Percentiles rank a stretch among this genome's conserved stretches.
phyloP scores from a whole-genome alignment of 139 green algal species.

The Tetraselmis chui region DNA sequence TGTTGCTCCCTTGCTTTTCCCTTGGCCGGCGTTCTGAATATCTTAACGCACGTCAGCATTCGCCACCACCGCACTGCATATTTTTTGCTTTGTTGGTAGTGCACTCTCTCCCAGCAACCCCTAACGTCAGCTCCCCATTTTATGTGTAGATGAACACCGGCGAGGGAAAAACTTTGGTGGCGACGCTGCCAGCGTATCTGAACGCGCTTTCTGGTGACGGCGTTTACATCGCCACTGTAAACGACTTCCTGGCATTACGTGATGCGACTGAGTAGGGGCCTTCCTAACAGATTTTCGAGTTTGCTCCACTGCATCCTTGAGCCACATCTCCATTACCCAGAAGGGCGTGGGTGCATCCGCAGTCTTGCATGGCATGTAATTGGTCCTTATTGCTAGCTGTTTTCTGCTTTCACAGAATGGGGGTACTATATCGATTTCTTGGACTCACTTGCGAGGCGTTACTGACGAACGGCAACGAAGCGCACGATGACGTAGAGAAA shows the following conservation, averaged over 20 bases:
- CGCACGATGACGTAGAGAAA: neutral
- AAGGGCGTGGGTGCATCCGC: neutral
- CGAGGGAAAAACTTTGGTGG: conserved; percentile 96
- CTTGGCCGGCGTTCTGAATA: neutral
- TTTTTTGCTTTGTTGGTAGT: neutral
- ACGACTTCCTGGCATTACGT: neutral
- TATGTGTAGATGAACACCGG: neutral
- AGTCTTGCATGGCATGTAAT: neutral
- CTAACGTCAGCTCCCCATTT: too few species aligned
- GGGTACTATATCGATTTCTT: neutral
- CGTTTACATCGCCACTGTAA: conserved; percentile 79
- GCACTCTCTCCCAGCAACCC: too few species aligned
- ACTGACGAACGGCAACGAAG: too few species aligned
- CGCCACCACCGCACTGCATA: neutral
- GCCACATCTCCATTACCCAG: neutral
- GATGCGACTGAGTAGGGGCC: neutral
- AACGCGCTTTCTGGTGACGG: conserved; percentile 51
- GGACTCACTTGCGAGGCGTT: neutral
- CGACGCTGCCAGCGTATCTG: conserved; percentile 61
- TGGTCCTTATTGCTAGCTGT: neutral
- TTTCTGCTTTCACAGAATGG: neutral
- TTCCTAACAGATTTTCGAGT: neutral
- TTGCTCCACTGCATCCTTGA: neutral
- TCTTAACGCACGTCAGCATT: neutral
- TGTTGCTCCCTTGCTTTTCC: too few species aligned